phyloP scores from a whole-genome alignment of 768 basidiomycete species.

The Hypholoma sublateritium region DNA sequence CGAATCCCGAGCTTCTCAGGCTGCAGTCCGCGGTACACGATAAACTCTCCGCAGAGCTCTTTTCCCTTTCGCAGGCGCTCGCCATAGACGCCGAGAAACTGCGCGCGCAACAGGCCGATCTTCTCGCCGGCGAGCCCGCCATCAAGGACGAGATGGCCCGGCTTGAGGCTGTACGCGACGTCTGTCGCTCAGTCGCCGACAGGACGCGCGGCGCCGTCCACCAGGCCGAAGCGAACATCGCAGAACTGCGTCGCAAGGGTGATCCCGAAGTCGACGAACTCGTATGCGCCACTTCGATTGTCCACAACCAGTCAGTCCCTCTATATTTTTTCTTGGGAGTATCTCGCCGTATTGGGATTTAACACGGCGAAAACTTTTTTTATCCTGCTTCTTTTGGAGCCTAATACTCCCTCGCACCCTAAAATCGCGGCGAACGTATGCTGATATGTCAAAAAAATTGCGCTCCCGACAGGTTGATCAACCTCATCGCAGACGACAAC shows the following conservation, averaged over 20 bases:
- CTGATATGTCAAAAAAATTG: neutral
- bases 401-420: constrained; percentile 4
- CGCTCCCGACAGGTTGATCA: constrained; percentile 65
- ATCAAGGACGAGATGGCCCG: constrained; percentile 96
- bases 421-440: neutral
- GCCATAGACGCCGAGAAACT: constrained; percentile 71
- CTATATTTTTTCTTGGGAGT: neutral
- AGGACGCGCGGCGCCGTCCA: constrained; percentile 64
- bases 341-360: neutral
- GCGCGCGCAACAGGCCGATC: constrained; percentile 78
- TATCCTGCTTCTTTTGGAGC: constrained; percentile 6
- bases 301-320: constrained; percentile 83
- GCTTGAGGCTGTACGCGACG: constrained; percentile 88
- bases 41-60: constrained; percentile 70
- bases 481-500: constrained; percentile 98
- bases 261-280: constrained; percentile 96
- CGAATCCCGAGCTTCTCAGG: constrained; percentile 85
- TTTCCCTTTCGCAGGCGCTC: constrained; percentile 65
- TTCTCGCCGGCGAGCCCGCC: constrained; percentile 88
- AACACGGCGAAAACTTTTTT: constrained; percentile 3
- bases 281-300: constrained; percentile 92
- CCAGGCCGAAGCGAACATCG: constrained; percentile 70
- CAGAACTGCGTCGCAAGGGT: constrained; percentile 77
- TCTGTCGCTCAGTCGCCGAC: constrained; percentile 77
- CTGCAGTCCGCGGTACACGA: constrained; percentile 78